Percentiles rank a stretch among this genome's conserved stretches.
These are phyloP conservation scores for Haplosporangium sp. DNA, from an alignment of 371 early-diverging fungal species.

Conservation along the genomic window DNA sequence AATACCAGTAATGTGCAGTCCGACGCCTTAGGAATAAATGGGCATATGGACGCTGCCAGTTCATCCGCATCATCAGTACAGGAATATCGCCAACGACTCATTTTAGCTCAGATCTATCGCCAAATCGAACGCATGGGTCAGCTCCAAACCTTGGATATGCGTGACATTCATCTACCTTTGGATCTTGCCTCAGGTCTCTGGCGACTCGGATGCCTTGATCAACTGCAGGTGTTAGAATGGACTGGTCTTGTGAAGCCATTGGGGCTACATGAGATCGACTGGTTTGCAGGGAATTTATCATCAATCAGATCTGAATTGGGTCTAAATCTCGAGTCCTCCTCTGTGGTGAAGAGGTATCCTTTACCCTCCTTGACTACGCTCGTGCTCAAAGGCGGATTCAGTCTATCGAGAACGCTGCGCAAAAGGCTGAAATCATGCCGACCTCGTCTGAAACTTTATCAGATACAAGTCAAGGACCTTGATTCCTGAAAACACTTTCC, in stretches of 20 bases:
- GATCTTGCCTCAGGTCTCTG: conserved; percentile 15
- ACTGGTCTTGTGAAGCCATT: conserved; percentile 20
- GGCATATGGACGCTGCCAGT: conserved; percentile 1
- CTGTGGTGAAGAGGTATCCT: not conserved
- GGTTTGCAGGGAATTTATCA: conserved; percentile 1
- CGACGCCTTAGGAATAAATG: not conserved
- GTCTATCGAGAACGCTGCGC: conserved; percentile 8
- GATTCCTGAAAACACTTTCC: not conserved
- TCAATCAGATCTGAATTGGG: too few relatives aligned
- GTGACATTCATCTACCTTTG: conserved; percentile 28
- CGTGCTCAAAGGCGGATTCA: conserved; percentile 14
- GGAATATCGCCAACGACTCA: conserved; percentile 29
- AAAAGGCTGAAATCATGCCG: not conserved
- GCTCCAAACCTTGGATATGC: conserved; percentile 24
- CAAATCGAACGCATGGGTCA: conserved; percentile 21
- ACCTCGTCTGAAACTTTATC: conserved; percentile 13
- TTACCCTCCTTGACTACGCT: conserved; percentile 9
- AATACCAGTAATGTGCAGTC: not conserved
- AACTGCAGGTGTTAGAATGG: conserved; percentile 13
- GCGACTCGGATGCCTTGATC: conserved; percentile 18
- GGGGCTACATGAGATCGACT: conserved; percentile 22
- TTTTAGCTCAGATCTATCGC: conserved; percentile 19
- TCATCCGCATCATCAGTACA: conserved; percentile 9
- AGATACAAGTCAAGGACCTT: conserved; percentile 14
- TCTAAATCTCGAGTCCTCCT: too few relatives aligned